Evolutionary conservation across 805 yeast species (phyloP).

Genomic region (Ascoidea tarda): DNA sequence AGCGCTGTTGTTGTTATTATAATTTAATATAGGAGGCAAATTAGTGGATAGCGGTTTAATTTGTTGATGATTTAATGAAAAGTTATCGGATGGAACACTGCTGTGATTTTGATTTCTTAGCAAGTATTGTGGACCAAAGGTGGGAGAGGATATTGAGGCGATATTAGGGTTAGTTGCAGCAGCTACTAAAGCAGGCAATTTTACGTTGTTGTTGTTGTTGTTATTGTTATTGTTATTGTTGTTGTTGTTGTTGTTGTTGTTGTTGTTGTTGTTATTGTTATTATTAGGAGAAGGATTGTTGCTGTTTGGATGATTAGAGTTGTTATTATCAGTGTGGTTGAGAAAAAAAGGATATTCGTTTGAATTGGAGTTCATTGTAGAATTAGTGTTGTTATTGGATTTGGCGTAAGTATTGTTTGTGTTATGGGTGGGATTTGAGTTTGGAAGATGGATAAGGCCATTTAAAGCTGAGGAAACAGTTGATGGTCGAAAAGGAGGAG

Average conservation of each 20-base stretch:
- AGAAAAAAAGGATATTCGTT: no score
- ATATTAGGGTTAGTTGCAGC: background rate
- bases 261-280: background rate
- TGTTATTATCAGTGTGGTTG: no score
- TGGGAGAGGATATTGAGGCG: conserved; percentile 21
- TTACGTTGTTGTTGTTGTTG: background rate
- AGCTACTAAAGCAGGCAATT: background rate
- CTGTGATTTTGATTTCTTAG: conserved; percentile 11
- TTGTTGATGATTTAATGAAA: background rate
- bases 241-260: no score
- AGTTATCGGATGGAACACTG: background rate
- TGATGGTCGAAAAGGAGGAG: background rate
- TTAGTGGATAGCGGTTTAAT: background rate
- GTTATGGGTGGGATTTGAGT: no score
- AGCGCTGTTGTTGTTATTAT: no score
- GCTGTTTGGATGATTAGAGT: no score
- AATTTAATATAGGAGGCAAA: background rate
- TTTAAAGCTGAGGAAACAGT: background rate
- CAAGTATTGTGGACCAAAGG: conserved; percentile 30
- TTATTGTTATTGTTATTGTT: background rate
- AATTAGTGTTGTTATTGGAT: background rate
- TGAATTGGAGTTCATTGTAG: background rate
- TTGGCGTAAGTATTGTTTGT: no score
- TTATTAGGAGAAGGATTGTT: background rate
- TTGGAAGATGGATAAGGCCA: background rate